phyloP scores from a whole-genome alignment of 345 rosid genomes.

The Psidium friedrichsthalianum region DNA sequence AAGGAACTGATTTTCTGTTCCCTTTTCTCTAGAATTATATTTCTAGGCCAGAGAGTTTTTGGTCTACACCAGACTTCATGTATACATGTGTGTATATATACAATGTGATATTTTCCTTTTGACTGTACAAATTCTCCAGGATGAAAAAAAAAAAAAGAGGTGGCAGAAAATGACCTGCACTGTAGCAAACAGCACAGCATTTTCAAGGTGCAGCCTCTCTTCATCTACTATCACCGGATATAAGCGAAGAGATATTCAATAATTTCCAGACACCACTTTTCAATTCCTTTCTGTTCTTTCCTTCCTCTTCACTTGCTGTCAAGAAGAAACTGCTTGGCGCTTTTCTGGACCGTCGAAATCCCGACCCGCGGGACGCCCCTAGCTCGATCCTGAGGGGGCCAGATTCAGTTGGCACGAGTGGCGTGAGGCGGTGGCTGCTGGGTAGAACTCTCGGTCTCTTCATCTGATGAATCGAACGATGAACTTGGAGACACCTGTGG shows the following conservation, averaged over 20 bases:
- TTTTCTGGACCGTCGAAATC: neutral
- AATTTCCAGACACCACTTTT: neutral
- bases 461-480: slow-evolving; percentile 32
- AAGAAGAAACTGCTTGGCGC: neutral
- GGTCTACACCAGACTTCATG: neutral
- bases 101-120: neutral
- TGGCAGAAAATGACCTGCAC: neutral
- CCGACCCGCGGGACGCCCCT: neutral
- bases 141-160: neutral
- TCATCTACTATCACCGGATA: neutral
- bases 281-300: neutral
- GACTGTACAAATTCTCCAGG: neutral
- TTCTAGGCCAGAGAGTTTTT: neutral
- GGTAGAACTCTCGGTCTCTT: slow-evolving; percentile 34
- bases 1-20: neutral
- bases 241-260: neutral
- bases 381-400: neutral
- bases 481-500: slow-evolving; percentile 20
- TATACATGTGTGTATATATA: neutral
- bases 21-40: neutral
- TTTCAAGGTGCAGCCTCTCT: neutral
- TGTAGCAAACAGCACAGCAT: neutral
- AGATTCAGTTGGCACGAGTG: neutral
- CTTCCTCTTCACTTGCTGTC: neutral
- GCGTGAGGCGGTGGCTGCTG: neutral